Evolutionary conservation across 164 flowering plant genomes (phyloP).

Genomic region (Hamamelis virginiana): DNA sequence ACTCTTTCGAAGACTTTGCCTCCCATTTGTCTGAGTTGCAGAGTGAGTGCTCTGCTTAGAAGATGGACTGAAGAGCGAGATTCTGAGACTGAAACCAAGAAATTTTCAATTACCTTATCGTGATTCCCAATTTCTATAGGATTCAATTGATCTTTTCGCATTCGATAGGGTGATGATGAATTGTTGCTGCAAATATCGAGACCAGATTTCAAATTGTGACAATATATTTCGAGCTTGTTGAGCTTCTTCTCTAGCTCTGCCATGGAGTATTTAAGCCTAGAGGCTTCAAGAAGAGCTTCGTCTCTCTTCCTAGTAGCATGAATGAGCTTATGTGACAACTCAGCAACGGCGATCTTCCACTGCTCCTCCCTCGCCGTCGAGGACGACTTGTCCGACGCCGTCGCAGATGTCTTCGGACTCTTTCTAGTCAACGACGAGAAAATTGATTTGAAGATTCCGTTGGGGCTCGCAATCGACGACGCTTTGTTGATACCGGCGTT

Average conservation of each 20-base stretch:
- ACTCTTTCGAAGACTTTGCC: slow-evolving; percentile 54
- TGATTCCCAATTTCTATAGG: slow-evolving; percentile 12
- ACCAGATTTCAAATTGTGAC: slow-evolving; percentile 65
- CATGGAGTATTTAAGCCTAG: slow-evolving; percentile 74
- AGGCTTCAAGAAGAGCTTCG: slow-evolving; percentile 78
- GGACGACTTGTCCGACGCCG: slow-evolving; percentile 2
- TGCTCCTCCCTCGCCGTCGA: slow-evolving; percentile 55
- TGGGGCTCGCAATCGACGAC: slow-evolving; percentile 48
- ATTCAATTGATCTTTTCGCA: slow-evolving; percentile 3
- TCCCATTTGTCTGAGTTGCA: slow-evolving; percentile 63
- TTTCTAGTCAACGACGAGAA: slow-evolving; percentile 47
- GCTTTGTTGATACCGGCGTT: slow-evolving; percentile 22
- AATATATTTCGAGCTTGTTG: slow-evolving; percentile 73
- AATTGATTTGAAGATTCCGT: slow-evolving; percentile 58
- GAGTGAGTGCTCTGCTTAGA: slow-evolving; percentile 53
- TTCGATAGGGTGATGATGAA: slow-evolving; percentile 15
- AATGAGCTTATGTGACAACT: slow-evolving; percentile 76
- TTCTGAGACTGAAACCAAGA: slow-evolving; percentile 61
- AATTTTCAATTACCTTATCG: slow-evolving; percentile 47
- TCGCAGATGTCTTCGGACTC: slow-evolving; percentile 46
- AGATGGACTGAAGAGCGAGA: slow-evolving; percentile 54
- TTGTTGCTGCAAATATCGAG: slow-evolving; percentile 56
- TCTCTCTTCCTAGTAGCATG: slow-evolving; percentile 72
- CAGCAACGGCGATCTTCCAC: slow-evolving; percentile 67
- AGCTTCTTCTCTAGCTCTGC: slow-evolving; percentile 88